Percentiles rank a stretch among this genome's conserved stretches.
These are phyloP conservation scores for Coleophoma crateriformis DNA, from an alignment of 2,329 filamentous ascomycete species.

Conservation along the genomic window DNA sequence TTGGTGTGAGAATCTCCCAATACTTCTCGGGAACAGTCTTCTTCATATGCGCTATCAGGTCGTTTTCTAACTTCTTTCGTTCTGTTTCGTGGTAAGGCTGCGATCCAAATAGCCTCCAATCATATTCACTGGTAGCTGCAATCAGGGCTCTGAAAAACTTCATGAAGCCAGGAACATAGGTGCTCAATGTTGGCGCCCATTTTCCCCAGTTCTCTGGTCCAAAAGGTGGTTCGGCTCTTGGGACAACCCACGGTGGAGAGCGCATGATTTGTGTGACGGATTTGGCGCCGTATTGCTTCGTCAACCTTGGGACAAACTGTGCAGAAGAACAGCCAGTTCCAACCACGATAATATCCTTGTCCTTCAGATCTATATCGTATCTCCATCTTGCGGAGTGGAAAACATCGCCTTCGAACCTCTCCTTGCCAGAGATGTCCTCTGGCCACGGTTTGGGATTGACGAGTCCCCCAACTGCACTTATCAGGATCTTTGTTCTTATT, in stretches of 20 bases:
- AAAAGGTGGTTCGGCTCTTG: slow-evolving; percentile 29
- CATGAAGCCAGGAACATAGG: slow-evolving; percentile 39
- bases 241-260: slow-evolving; percentile 50
- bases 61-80: slow-evolving; percentile 34
- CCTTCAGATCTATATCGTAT: slow-evolving; percentile 41
- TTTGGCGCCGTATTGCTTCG: slow-evolving; percentile 37
- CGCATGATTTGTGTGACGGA: slow-evolving; percentile 55
- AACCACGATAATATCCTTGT: slow-evolving; percentile 51
- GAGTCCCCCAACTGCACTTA: slow-evolving; percentile 48
- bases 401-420: slow-evolving; percentile 47
- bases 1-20: slow-evolving; percentile 49
- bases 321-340: slow-evolving; percentile 53
- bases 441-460: slow-evolving; percentile 48
- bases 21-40: slow-evolving; percentile 46
- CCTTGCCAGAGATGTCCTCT: slow-evolving; percentile 42
- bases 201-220: slow-evolving; percentile 37
- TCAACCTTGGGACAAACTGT: slow-evolving; percentile 48
- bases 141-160: slow-evolving; percentile 33
- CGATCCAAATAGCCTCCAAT: slow-evolving; percentile 41
- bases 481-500: slow-evolving; percentile 46
- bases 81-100: slow-evolving; percentile 31
- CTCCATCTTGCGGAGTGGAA: slow-evolving; percentile 55
- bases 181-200: slow-evolving; percentile 38
- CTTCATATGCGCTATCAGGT: slow-evolving; percentile 39
- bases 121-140: slow-evolving; percentile 34